phyloP scores from a whole-genome alignment of 306 rosid species.

The Trifolium repens region DNA sequence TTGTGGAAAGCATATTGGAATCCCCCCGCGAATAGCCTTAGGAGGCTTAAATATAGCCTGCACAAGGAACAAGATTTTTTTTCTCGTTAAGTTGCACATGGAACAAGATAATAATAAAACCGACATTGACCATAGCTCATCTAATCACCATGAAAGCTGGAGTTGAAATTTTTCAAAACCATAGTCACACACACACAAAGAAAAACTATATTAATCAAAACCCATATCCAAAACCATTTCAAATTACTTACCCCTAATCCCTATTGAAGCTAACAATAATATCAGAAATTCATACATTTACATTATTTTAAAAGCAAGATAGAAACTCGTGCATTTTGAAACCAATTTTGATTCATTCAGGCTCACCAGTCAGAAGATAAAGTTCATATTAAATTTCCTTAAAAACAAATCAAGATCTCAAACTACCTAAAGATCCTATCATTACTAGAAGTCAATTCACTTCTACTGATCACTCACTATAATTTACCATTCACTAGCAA shows the following conservation, averaged over 20 bases:
- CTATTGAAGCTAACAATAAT: background rate
- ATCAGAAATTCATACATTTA: slow-evolving; percentile 3
- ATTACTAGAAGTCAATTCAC: background rate
- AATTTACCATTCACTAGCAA: slow-evolving; percentile 7
- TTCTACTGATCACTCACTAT: slow-evolving; percentile 22
- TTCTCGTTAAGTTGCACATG: slow-evolving; percentile 46
- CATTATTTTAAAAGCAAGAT: slow-evolving; percentile 13
- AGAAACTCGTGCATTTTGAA: slow-evolving; percentile 12
- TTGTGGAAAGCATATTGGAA: slow-evolving; percentile 97
- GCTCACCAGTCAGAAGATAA: slow-evolving; percentile 9
- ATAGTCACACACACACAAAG: background rate
- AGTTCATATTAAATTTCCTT: slow-evolving; percentile 1
- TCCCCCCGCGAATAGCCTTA: slow-evolving; percentile 94
- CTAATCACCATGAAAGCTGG: slow-evolving; percentile 19
- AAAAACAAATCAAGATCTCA: slow-evolving; percentile 29
- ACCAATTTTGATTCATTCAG: slow-evolving; percentile 11
- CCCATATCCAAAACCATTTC: background rate
- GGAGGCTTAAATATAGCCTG: slow-evolving; percentile 91
- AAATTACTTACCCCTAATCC: slow-evolving; percentile 15
- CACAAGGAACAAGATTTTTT: slow-evolving; percentile 40
- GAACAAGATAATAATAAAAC: slow-evolving; percentile 17
- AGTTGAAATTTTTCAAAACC: slow-evolving; percentile 20
- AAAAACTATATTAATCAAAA: background rate
- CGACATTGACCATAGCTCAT: slow-evolving; percentile 21
- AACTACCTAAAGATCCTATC: slow-evolving; percentile 16